Percentiles rank a stretch among this genome's conserved stretches.
These are phyloP conservation scores for Sanghuangporus baumii DNA, from an alignment of 1,284 basidiomycete species.

Conservation along the genomic window DNA sequence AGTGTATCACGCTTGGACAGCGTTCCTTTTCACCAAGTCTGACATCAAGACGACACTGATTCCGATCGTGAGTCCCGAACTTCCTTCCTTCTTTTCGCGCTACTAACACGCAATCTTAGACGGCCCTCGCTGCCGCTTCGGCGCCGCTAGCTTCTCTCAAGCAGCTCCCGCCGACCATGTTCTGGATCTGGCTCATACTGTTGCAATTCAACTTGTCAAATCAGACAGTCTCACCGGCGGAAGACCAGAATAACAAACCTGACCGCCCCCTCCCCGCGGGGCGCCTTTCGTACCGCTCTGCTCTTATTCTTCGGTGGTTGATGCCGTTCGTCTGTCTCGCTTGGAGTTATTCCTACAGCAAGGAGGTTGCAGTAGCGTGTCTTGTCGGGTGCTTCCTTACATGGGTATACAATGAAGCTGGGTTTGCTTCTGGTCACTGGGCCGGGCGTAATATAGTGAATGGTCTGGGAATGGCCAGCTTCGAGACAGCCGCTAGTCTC, in stretches of 20 bases:
- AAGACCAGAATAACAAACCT: slow-evolving; percentile 31
- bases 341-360: slow-evolving; percentile 23
- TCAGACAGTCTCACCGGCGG: slow-evolving; percentile 29
- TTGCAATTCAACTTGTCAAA: slow-evolving; percentile 38
- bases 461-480: slow-evolving; percentile 26
- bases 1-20: slow-evolving; percentile 13
- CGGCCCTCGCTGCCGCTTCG: slow-evolving; percentile 23
- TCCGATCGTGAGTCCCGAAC: slow-evolving; percentile 29
- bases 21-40: slow-evolving; percentile 31
- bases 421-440: slow-evolving; percentile 22
- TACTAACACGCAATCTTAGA: neutral
- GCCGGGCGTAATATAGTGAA: slow-evolving; percentile 28
- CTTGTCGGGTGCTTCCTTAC: slow-evolving; percentile 19
- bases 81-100: neutral
- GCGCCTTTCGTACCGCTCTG: slow-evolving; percentile 23
- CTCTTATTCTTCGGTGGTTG: slow-evolving; percentile 28
- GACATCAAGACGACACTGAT: slow-evolving; percentile 35
- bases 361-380: slow-evolving; percentile 21
- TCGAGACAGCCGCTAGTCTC: slow-evolving; percentile 29
- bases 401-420: slow-evolving; percentile 27
- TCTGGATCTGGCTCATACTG: slow-evolving; percentile 42
- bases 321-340: slow-evolving; percentile 23
- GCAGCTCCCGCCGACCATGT: slow-evolving; percentile 20
- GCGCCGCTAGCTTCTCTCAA: slow-evolving; percentile 24
- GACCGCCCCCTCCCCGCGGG: slow-evolving; percentile 33